These are phyloP conservation scores for Neurospora sp. DNA, from an alignment of 495 filamentous ascomycete species.

Conservation along the genomic window DNA sequence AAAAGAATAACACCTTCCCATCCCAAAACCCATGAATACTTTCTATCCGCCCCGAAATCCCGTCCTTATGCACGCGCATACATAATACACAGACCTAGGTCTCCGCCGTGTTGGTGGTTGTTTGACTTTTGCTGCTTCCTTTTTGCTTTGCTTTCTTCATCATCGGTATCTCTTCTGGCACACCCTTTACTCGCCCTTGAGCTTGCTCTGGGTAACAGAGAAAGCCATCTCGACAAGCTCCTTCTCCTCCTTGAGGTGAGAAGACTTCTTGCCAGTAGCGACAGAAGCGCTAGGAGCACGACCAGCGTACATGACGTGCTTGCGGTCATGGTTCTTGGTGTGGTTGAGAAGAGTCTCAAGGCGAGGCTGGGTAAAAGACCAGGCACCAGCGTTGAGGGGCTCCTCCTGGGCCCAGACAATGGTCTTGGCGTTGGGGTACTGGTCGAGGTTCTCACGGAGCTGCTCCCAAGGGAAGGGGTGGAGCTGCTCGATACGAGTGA, in stretches of 20 bases:
- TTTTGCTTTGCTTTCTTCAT: not conserved
- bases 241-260: slow-evolving; percentile 88
- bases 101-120: not conserved
- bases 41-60: not conserved
- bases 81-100: not conserved
- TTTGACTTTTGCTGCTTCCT: not conserved
- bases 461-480: slow-evolving; percentile 98
- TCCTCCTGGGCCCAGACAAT: slow-evolving; percentile 97
- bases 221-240: slow-evolving; percentile 73
- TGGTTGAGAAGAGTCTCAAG: slow-evolving; percentile 92
- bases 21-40: not conserved
- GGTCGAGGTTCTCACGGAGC: slow-evolving; percentile 89
- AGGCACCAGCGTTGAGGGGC: slow-evolving; percentile 90
- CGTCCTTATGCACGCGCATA: not conserved
- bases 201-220: slow-evolving; percentile 51
- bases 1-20: not conserved
- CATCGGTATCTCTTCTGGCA: not conserved
- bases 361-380: slow-evolving; percentile 90
- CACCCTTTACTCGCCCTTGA: slow-evolving; percentile 55
- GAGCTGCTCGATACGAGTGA: slow-evolving; percentile 93
- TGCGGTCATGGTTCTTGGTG: slow-evolving; percentile 80
- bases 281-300: slow-evolving; percentile 82
- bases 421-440: slow-evolving; percentile 90
- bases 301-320: slow-evolving; percentile 96
- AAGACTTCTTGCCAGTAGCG: slow-evolving; percentile 82